phyloP scores from a whole-genome alignment of 805 yeast species.

The Yueomyces sp. region DNA sequence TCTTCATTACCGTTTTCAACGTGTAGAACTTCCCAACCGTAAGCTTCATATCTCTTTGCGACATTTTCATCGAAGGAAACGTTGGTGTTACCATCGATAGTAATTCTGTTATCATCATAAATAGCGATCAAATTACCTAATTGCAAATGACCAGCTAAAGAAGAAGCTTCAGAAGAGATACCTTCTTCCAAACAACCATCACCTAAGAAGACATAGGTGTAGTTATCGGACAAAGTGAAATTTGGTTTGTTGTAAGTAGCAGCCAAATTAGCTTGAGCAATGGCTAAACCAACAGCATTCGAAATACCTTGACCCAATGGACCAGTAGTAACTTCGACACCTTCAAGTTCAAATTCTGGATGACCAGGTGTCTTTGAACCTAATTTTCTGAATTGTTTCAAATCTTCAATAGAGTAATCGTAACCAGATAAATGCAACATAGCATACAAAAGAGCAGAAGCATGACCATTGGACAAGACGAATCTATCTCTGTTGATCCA shows the following conservation, averaged over 20 bases:
- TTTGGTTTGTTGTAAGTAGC: constrained; percentile 90
- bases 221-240: constrained; percentile 55
- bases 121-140: constrained; percentile 86
- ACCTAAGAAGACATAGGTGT: constrained; percentile 75
- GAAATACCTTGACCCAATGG: constrained; percentile 97
- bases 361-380: constrained; percentile 93
- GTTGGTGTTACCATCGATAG: constrained; percentile 88
- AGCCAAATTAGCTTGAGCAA: constrained; percentile 85
- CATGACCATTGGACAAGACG: constrained; percentile 92
- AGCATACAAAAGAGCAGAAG: constrained; percentile 79
- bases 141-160: constrained; percentile 92
- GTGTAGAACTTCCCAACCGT: constrained; percentile 82
- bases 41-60: constrained; percentile 66
- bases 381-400: constrained; percentile 81
- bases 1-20: constrained; percentile 77
- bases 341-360: constrained; percentile 86
- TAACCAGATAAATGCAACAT: constrained; percentile 79
- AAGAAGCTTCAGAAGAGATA: constrained; percentile 85
- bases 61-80: constrained; percentile 93
- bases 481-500: constrained; percentile 96
- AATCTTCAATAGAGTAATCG: constrained; percentile 67
- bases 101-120: constrained; percentile 94
- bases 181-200: constrained; percentile 99
- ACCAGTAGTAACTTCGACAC: constrained; percentile 96
- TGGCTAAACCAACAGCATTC: constrained; percentile 92